These are phyloP conservation scores for Triadica sebifera DNA, from an alignment of 345 rosid species.

Conservation along the genomic window DNA sequence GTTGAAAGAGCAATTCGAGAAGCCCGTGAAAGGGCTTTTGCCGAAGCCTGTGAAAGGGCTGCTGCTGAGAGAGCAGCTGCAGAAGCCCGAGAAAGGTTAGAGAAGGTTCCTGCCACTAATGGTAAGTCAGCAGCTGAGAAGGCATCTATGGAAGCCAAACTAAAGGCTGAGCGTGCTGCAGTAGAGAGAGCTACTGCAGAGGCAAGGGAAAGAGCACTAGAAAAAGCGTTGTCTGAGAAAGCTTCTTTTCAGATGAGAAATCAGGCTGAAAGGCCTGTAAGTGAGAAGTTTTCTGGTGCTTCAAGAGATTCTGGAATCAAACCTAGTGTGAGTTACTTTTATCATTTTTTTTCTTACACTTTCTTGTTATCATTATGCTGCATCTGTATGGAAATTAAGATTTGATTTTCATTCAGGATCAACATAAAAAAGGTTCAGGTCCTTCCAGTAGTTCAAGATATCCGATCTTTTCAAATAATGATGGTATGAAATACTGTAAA, in stretches of 20 bases:
- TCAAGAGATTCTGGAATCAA: constrained; percentile 42
- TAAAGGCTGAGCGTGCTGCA: constrained; percentile 85
- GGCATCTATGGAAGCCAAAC: constrained; percentile 61
- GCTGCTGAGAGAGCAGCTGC: constrained; percentile 66
- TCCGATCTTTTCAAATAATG: constrained; percentile 34
- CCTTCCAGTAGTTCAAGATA: constrained; percentile 37
- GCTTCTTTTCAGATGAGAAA: constrained; percentile 44
- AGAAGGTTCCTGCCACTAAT: constrained; percentile 48
- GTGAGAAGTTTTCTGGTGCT: constrained; percentile 50
- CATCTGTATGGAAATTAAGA: neutral
- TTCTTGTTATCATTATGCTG: constrained; percentile 14
- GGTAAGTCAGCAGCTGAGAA: constrained; percentile 41
- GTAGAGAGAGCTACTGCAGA: constrained; percentile 92
- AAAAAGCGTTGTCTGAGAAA: constrained; percentile 72
- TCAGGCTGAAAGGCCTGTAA: constrained; percentile 42
- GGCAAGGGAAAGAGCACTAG: constrained; percentile 87
- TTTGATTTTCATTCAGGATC: constrained; percentile 49
- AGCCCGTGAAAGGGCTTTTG: constrained; percentile 92
- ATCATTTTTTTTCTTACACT: neutral
- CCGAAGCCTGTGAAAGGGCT: constrained; percentile 78
- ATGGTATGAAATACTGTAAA: constrained; percentile 40
- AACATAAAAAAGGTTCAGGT: constrained; percentile 45
- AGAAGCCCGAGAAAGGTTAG: constrained; percentile 52
- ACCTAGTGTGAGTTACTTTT: constrained; percentile 11
- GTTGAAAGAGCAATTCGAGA: constrained; percentile 93